A percentile compares a stretch with the other conserved stretches of the same genome.
Conservation (phyloP, 345 rosid genomes). For the Mangifera indica region DNA sequence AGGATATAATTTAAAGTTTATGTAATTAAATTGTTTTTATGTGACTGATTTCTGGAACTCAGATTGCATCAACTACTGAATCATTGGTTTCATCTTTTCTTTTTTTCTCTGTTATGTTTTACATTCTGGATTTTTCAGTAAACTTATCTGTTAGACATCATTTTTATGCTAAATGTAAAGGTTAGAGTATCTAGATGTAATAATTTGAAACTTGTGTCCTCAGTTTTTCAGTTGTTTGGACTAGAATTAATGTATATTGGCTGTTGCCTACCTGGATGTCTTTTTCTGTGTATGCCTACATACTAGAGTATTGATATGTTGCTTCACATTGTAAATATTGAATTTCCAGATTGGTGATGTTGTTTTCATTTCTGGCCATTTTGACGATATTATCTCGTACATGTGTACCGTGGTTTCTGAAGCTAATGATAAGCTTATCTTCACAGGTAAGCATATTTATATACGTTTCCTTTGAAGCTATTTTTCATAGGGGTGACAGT, state of each 20-base stretch:
- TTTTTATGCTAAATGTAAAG: neutral
- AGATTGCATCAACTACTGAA: neutral
- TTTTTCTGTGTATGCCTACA: neutral
- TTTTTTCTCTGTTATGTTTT: neutral
- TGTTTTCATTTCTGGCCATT: conserved; percentile 70
- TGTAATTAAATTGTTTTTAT: neutral
- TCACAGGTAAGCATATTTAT: conserved; percentile 51
- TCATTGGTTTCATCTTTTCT: neutral
- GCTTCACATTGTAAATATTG: conserved; percentile 5
- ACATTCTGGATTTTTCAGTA: neutral
- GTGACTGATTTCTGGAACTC: neutral
- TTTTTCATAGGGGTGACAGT: neutral
- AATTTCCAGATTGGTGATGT: conserved; percentile 58
- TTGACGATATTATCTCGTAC: conserved; percentile 67
- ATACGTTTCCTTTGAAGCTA: no score
- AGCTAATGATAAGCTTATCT: conserved; percentile 83
- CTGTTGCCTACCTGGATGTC: neutral
- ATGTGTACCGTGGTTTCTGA: conserved; percentile 84
- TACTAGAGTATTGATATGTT: neutral
- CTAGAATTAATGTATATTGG: neutral
- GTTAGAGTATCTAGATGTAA: neutral
- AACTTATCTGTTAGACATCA: neutral
- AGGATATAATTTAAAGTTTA: conserved; percentile 26
- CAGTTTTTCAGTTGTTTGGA: neutral
- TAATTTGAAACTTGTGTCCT: conserved; percentile 6